Base-by-base conservation (phyloP, 1,284 basidiomycete genomes). In the Marasmius sp. region DNA sequence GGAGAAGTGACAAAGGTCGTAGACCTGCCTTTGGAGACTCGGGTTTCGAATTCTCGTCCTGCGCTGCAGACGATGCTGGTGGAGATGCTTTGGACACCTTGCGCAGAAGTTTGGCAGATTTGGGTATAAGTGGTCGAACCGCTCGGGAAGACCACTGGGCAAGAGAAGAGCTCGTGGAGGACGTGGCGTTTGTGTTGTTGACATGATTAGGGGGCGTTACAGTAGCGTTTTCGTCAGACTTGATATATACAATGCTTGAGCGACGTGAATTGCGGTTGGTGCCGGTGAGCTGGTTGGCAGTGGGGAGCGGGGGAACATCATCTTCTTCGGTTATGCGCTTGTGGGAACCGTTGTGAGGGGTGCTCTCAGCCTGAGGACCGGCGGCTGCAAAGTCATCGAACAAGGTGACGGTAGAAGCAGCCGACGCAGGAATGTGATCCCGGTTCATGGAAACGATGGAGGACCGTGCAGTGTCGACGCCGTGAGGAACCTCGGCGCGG, bases 241-340 rank as follows among this genome's bases (percentile, higher is more conserved):
- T 84, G 69, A 86, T 83, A 75, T 88, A 87, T 62, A 81, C 74
- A 72, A 88, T 85, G 68, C 84, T 86, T 60, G 87, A 85, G 65
- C 82, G 82, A 33, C 59, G 62, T 10, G 63, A 38, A 27, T 58
- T 58, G 59, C 66, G 65, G 20, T 56, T 53, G 16, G 61, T 49
- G 37, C 60, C 60, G 50, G 41, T 65, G 50, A 57, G 59, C 43
- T 67, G 65, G 20, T 63, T 61, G 36, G 59, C 43, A 37, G 69
- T 54, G 18, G 75, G 74, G 68, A 79, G 61, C 49, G 78, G 73
- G 22, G 75, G 75, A 9, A 73, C 70, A 12, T 66, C 70, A 14
- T 66, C 73, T 54, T 75, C 66, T 65, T 78, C 77, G 53, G 75
- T 73, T 20, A 65, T 69, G 47, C 77, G 72, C 65, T 77, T 79